Evolutionary conservation across 306 rosid genomes (phyloP), one percentile per base, ranked within the genome.

Genomic region (Ormosia semicastrata): DNA sequence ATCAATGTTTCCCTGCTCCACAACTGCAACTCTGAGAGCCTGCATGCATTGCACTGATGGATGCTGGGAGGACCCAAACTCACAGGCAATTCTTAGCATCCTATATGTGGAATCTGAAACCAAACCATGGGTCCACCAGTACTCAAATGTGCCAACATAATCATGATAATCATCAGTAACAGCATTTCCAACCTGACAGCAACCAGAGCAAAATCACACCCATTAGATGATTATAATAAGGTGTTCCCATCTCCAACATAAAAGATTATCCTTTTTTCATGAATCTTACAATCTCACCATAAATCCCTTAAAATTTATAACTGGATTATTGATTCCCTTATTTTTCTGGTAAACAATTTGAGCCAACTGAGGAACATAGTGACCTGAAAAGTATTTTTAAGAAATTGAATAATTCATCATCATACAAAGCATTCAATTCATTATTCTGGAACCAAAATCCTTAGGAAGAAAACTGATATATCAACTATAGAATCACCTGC

Each of bases 121-220:
- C 91, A 96, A 83, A 78, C 98, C 98, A 75, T 96, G 98, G 47
- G 91, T 90, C 97, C 99, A 96, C 99, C 99, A 92, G 68, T 92
- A 93, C 85, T 93, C 94, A 39, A 93, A 96, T 59, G 98, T 92
- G 73, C 98, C 99, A 84, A 96, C 33, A 60, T 64, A 90, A 81
- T 93, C 98, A 60, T 96, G 93, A 85, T 87, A 91, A 85, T 96
- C 98, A 88, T 96, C 98, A 4, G 91, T 96, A 40, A 96, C 97
- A 70, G 91, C 98, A 86, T 96, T 96, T 70, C 99, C 99, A 65
- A 93, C 97, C 99, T 96, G 77, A 72, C 17, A 83, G 40, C 65
- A 79, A 76, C 37, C 62, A 46, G 46, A 43, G 62, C 68, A 83
- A 63, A 83, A 34, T 66, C 72, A 47, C 15, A 71, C 62, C 54